phyloP scores from a whole-genome alignment of 2,329 filamentous ascomycete species.

The Exophiala bonariae region DNA sequence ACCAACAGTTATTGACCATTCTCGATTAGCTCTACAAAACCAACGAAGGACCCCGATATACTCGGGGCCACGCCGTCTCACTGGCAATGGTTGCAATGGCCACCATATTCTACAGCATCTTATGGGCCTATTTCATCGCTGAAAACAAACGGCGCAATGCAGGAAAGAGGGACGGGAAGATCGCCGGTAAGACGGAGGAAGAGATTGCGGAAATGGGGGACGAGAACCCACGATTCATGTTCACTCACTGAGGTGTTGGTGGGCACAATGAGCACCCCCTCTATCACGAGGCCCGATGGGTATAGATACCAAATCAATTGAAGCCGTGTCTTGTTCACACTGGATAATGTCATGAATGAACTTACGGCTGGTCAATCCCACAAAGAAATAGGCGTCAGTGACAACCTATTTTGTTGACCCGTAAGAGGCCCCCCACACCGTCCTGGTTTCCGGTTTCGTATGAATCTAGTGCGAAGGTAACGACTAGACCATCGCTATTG shows the following conservation, averaged over 20 bases:
- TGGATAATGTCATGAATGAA: not conserved
- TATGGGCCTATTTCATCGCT: constrained; percentile 55
- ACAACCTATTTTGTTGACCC: no score
- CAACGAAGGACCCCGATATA: constrained; percentile 57
- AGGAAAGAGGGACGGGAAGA: constrained; percentile 40
- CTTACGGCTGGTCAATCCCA: no score
- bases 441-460: no score
- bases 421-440: no score
- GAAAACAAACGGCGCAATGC: constrained; percentile 45
- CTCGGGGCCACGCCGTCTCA: constrained; percentile 62
- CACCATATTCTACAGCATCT: constrained; percentile 52
- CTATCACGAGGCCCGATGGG: not conserved
- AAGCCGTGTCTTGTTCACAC: constrained; percentile 1
- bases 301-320: not conserved
- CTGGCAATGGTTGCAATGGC: constrained; percentile 59
- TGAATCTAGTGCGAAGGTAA: no score
- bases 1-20: not conserved
- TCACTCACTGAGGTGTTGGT: constrained; percentile 36
- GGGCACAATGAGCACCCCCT: constrained; percentile 1
- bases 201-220: constrained; percentile 46
- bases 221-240: constrained; percentile 38
- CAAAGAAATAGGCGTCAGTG: no score
- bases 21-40: constrained; percentile 36
- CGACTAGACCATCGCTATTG: no score
- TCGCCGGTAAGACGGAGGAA: constrained; percentile 40